Percentiles rank a stretch among this genome's conserved stretches.
Evolutionary conservation across 768 basidiomycete species (phyloP).

Genomic region (Dentipellis sp.): DNA sequence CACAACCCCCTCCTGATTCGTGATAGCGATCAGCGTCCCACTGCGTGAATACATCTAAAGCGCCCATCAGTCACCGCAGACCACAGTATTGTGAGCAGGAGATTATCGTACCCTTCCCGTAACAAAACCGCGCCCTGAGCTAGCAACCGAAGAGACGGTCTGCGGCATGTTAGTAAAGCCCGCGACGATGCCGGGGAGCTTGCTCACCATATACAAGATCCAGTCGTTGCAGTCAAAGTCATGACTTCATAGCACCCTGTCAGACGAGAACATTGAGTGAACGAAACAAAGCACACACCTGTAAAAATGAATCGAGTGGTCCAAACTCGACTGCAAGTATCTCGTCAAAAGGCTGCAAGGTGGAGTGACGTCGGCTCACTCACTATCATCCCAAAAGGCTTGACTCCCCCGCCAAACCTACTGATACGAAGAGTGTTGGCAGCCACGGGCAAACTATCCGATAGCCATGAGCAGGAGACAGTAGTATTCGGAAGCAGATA

Average conservation of each 20-base stretch:
- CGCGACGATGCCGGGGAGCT: not conserved
- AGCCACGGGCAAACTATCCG: slow-evolving; percentile 46
- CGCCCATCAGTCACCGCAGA: not conserved
- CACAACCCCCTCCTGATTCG: slow-evolving; percentile 11
- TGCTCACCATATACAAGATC: slow-evolving; percentile 64
- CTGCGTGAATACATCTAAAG: slow-evolving; percentile 8
- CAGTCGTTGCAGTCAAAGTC: slow-evolving; percentile 74
- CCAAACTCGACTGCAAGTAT: slow-evolving; percentile 49
- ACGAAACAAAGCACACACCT: slow-evolving; percentile 33
- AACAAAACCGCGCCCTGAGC: slow-evolving; percentile 3
- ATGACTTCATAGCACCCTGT: slow-evolving; percentile 33
- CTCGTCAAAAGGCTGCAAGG: not conserved
- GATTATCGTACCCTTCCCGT: slow-evolving; percentile 6
- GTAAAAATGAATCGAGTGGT: slow-evolving; percentile 78
- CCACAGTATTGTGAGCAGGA: not conserved
- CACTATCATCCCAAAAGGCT: slow-evolving; percentile 56
- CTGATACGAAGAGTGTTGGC: slow-evolving; percentile 45
- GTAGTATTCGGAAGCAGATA: slow-evolving; percentile 7
- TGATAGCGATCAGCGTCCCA: slow-evolving; percentile 8
- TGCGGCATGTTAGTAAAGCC: not conserved
- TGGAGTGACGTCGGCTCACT: slow-evolving; percentile 18
- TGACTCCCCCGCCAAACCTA: slow-evolving; percentile 25
- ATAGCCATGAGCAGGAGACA: slow-evolving; percentile 7
- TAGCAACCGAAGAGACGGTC: slow-evolving; percentile 4
- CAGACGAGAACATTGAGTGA: not conserved